phyloP scores from a whole-genome alignment of 371 early-diverging fungal species.

The Mortierella sp. region DNA sequence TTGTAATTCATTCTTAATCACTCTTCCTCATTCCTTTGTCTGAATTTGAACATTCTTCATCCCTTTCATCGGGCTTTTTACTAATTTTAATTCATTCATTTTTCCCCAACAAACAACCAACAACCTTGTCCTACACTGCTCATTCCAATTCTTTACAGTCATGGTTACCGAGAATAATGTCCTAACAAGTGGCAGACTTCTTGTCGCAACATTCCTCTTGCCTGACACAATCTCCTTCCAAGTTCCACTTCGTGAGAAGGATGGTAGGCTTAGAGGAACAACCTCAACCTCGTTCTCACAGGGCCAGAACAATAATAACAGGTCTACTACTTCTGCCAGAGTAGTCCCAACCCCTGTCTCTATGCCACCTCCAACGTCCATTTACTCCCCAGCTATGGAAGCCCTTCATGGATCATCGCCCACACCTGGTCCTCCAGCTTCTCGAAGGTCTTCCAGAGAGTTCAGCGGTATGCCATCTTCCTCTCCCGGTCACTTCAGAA shows the following conservation, averaged over 20 bases:
- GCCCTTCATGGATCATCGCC: constrained; percentile 17
- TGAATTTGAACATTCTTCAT: neutral
- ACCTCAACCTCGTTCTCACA: neutral
- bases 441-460: constrained; percentile 16
- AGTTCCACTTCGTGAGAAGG: constrained; percentile 51
- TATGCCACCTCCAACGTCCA: constrained; percentile 11
- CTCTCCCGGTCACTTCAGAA: constrained; percentile 33
- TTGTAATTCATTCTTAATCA: neutral
- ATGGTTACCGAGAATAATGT: constrained; percentile 24
- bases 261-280: constrained; percentile 12
- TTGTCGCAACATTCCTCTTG: constrained; percentile 44
- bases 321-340: neutral
- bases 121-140: constrained; percentile 1
- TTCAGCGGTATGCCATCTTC: constrained; percentile 18
- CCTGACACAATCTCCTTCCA: constrained; percentile 56
- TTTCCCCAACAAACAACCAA: neutral
- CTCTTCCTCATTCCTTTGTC: neutral
- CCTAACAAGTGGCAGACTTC: constrained; percentile 35
- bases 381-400: constrained; percentile 17
- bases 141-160: neutral
- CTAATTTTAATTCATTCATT: neutral
- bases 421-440: neutral
- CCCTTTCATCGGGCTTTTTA: neutral
- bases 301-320: constrained; percentile 1
- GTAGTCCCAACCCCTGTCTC: constrained; percentile 2